A percentile compares a stretch with the other conserved stretches of the same genome.
Evolutionary conservation across 768 basidiomycete species (phyloP).

Genomic region (Russula abietina): DNA sequence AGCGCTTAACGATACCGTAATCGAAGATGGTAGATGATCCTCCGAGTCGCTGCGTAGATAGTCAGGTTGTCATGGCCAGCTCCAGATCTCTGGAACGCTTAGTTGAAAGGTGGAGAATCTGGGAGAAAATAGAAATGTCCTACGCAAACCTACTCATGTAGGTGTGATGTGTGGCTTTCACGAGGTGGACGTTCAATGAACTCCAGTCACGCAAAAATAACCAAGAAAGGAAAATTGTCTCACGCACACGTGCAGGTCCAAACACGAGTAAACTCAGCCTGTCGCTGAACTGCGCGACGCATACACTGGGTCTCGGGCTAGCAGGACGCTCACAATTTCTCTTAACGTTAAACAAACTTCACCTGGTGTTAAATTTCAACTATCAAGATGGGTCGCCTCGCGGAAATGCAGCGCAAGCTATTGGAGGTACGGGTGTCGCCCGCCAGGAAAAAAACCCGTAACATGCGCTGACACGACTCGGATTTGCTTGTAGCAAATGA

Average conservation of each 20-base stretch:
- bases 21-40: background rate
- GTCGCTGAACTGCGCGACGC: background rate
- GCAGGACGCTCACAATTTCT: background rate
- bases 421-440: slow-evolving; percentile 40
- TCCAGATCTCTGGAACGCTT: background rate
- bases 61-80: background rate
- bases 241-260: slow-evolving; percentile 4
- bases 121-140: background rate
- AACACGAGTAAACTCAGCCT: slow-evolving; percentile 7
- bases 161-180: too few relatives aligned
- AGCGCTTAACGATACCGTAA: background rate
- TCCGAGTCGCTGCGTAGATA: background rate
- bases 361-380: background rate
- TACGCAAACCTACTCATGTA: background rate
- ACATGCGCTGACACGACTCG: slow-evolving; percentile 31
- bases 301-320: background rate
- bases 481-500: slow-evolving; percentile 77
- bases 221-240: background rate
- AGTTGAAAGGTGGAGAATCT: background rate
- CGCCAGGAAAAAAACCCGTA: background rate
- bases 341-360: background rate
- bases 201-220: too few relatives aligned
- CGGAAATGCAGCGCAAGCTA: slow-evolving; percentile 98
- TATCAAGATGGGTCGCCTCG: slow-evolving; percentile 80
- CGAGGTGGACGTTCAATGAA: too few relatives aligned